Percentiles rank a stretch among this genome's conserved stretches.
Evolutionary conservation across 768 basidiomycete genomes (phyloP).

Genomic region (Tulasnella sp.): DNA sequence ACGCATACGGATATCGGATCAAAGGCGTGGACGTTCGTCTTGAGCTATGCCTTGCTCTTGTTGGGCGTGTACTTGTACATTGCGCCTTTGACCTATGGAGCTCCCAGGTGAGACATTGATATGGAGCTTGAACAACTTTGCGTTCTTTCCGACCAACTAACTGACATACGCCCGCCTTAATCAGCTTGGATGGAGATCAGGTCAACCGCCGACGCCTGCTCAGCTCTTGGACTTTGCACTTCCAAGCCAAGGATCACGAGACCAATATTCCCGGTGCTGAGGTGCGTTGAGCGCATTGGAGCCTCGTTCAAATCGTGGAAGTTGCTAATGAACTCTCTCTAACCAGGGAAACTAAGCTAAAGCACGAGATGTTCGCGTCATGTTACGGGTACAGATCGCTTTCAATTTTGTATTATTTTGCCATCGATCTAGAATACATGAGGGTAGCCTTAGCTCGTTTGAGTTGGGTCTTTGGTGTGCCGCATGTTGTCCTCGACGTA

Average conservation of each 20-base stretch:
- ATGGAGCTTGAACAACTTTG: conserved; percentile 12
- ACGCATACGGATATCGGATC: conserved; percentile 60
- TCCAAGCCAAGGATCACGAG: conserved; percentile 24
- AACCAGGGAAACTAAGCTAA: too few relatives aligned
- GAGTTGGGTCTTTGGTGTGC: too few relatives aligned
- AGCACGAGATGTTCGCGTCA: too few relatives aligned
- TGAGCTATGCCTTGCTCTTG: conserved; percentile 45
- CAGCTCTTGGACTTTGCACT: conserved; percentile 89
- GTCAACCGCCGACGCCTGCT: conserved; percentile 78
- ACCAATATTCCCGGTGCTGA: neutral
- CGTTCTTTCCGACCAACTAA: neutral
- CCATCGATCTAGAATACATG: too few relatives aligned
- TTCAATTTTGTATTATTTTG: too few relatives aligned
- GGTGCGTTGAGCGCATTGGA: too few relatives aligned
- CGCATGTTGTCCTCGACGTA: too few relatives aligned
- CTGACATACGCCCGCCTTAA: conserved; percentile 15
- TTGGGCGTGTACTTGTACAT: conserved; percentile 62
- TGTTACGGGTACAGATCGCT: too few relatives aligned
- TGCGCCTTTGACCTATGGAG: conserved; percentile 87
- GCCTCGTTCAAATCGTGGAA: too few relatives aligned
- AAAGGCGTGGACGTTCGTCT: conserved; percentile 50
- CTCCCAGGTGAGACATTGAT: conserved; percentile 65
- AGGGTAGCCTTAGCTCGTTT: too few relatives aligned
- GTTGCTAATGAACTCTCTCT: too few relatives aligned
- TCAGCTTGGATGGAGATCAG: conserved; percentile 69